A percentile compares a stretch with the other conserved stretches of the same genome.
Conservation (phyloP, 805 yeast species). For the Cephaloascus albidus region DNA sequence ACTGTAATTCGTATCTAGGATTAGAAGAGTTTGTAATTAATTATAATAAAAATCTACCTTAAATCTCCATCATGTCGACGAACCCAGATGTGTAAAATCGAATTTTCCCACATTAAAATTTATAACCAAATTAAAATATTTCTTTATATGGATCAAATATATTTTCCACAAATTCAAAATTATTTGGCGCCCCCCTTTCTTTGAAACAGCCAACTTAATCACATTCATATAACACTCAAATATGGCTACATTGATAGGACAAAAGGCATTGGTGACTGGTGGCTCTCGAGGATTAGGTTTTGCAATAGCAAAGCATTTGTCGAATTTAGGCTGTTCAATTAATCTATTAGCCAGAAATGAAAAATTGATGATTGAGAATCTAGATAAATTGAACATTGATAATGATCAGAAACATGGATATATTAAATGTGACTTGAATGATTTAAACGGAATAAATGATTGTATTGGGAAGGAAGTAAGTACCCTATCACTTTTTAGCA, state of each 20-base stretch:
- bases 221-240: neutral
- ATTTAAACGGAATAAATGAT: constrained; percentile 2
- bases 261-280: constrained; percentile 53
- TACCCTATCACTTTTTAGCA: constrained; percentile 7
- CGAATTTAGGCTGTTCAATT: constrained; percentile 41
- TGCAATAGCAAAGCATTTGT: constrained; percentile 40
- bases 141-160: no score
- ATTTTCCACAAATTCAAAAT: no score
- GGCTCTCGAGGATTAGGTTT: constrained; percentile 64
- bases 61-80: no score
- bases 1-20: no score
- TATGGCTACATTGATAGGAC: constrained; percentile 7
- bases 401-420: constrained; percentile 17
- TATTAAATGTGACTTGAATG: constrained; percentile 21
- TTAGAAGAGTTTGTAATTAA: no score
- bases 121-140: no score
- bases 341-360: constrained; percentile 43
- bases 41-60: no score
- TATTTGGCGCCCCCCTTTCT: no score
- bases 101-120: no score
- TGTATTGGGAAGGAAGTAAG: neutral
- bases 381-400: constrained; percentile 7
- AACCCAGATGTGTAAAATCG: no score
- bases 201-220: no score
- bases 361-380: constrained; percentile 17